Conservation (phyloP, 1,284 basidiomycete genomes). For the Microbotryum saponariae region DNA sequence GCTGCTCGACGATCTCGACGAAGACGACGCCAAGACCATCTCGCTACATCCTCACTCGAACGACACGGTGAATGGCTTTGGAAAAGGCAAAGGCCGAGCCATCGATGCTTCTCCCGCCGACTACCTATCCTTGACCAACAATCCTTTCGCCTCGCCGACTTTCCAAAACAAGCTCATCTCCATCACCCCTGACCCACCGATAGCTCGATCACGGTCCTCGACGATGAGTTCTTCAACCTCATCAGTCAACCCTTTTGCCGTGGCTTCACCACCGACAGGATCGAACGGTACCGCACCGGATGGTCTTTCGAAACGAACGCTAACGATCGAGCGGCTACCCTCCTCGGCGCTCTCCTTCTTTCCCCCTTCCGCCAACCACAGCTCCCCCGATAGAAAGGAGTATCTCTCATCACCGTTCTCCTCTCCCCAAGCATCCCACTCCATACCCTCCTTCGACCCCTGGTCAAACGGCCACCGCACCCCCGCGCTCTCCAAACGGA, state of each 20-base stretch:
- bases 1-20: background rate
- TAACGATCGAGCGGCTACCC: slow-evolving; percentile 50
- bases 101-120: background rate
- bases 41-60: slow-evolving; percentile 5
- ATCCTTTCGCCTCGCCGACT: slow-evolving; percentile 4
- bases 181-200: background rate
- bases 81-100: background rate
- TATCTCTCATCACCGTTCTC: background rate
- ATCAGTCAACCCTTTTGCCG: background rate
- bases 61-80: too few relatives aligned
- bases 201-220: background rate
- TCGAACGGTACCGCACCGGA: background rate
- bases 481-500: background rate
- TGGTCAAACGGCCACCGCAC: background rate
- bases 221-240: background rate
- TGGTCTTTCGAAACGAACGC: slow-evolving; percentile 21
- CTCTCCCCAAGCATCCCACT: background rate
- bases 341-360: slow-evolving; percentile 55
- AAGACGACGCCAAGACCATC: background rate
- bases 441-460: background rate
- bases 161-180: background rate
- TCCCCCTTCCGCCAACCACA: slow-evolving; percentile 46
- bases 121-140: slow-evolving; percentile 11
- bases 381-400: background rate
- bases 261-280: background rate